phyloP scores from a whole-genome alignment of 2,329 filamentous ascomycete genomes.

The Aureobasidium musti region DNA sequence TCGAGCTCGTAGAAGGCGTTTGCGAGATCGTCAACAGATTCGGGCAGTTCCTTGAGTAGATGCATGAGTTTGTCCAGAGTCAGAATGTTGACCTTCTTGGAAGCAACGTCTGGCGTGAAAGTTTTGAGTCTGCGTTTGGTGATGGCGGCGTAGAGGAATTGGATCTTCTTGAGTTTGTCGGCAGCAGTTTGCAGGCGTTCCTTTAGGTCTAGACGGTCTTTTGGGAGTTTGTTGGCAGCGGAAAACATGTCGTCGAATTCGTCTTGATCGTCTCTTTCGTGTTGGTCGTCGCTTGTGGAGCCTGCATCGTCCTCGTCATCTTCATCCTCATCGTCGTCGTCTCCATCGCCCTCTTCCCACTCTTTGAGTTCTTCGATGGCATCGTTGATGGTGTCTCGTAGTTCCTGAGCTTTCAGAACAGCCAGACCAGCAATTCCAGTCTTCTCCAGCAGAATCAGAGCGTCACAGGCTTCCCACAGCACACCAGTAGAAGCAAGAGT shows the following conservation, averaged over 20 bases:
- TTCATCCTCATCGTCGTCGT: slow-evolving; percentile 45
- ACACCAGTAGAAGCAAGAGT: slow-evolving; percentile 68
- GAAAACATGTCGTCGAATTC: slow-evolving; percentile 70
- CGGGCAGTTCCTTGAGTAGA: slow-evolving; percentile 62
- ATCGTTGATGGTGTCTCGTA: slow-evolving; percentile 74
- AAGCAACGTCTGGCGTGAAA: slow-evolving; percentile 46
- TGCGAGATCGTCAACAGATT: slow-evolving; percentile 70
- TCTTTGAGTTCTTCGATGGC: slow-evolving; percentile 83
- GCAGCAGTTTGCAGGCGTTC: slow-evolving; percentile 65
- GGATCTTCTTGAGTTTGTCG: slow-evolving; percentile 66
- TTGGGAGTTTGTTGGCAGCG: slow-evolving; percentile 62
- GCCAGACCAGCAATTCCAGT: slow-evolving; percentile 71
- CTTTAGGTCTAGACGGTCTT: slow-evolving; percentile 65
- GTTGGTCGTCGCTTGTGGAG: slow-evolving; percentile 45
- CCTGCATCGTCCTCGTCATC: slow-evolving; percentile 42
- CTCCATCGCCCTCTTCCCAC: slow-evolving; percentile 63
- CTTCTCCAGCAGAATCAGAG: slow-evolving; percentile 63
- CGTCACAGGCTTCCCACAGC: slow-evolving; percentile 82
- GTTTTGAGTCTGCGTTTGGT: slow-evolving; percentile 69
- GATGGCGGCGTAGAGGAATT: slow-evolving; percentile 68
- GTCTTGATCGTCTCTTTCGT: slow-evolving; percentile 49
- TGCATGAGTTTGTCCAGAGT: slow-evolving; percentile 58
- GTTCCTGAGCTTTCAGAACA: slow-evolving; percentile 70
- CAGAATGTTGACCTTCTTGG: slow-evolving; percentile 39
- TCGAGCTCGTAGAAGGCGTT: slow-evolving; percentile 71